Evolutionary conservation across 345 rosid species (phyloP).

Genomic region (Cochlearia excelsa): DNA sequence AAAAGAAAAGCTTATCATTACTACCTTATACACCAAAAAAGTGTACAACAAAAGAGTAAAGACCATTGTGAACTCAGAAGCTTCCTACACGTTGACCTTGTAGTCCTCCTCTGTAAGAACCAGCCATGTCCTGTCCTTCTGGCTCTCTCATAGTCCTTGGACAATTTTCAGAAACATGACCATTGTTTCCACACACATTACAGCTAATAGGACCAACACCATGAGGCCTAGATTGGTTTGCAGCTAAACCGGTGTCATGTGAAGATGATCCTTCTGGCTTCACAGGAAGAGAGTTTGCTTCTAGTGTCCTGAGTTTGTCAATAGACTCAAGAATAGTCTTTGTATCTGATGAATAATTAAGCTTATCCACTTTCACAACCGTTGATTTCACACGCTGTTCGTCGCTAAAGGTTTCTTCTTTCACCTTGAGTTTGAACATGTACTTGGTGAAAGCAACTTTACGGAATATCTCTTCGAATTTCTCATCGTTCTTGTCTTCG

Average conservation of each 20-base stretch:
- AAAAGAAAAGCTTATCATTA: too few species aligned
- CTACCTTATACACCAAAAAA: too few species aligned
- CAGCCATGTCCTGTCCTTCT: conserved; percentile 42
- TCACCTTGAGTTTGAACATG: conserved; percentile 77
- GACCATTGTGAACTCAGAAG: conserved; percentile 30
- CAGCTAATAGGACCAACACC: conserved; percentile 34
- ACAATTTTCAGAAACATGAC: conserved; percentile 62
- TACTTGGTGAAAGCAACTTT: conserved; percentile 61
- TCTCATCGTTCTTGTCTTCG: conserved; percentile 66
- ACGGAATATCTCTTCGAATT: conserved; percentile 61
- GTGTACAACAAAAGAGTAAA: too few species aligned
- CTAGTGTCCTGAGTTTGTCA: conserved; percentile 44
- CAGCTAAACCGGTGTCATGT: conserved; percentile 11
- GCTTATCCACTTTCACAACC: conserved; percentile 68
- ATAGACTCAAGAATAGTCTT: conserved; percentile 53
- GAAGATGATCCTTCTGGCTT: conserved; percentile 34
- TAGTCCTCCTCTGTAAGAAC: conserved; percentile 33
- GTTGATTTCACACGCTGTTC: conserved; percentile 89
- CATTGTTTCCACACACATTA: conserved; percentile 53
- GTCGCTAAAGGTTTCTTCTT: conserved; percentile 83
- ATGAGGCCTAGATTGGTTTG: conserved; percentile 36
- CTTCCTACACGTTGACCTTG: conserved; percentile 49
- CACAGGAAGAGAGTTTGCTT: conserved; percentile 26
- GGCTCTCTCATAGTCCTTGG: conserved; percentile 55
- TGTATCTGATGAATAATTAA: conserved; percentile 61